Percentiles rank a stretch among this genome's conserved stretches.
Conservation (phyloP, 352 stramenopile genomes). For the Globisporangium polare region DNA sequence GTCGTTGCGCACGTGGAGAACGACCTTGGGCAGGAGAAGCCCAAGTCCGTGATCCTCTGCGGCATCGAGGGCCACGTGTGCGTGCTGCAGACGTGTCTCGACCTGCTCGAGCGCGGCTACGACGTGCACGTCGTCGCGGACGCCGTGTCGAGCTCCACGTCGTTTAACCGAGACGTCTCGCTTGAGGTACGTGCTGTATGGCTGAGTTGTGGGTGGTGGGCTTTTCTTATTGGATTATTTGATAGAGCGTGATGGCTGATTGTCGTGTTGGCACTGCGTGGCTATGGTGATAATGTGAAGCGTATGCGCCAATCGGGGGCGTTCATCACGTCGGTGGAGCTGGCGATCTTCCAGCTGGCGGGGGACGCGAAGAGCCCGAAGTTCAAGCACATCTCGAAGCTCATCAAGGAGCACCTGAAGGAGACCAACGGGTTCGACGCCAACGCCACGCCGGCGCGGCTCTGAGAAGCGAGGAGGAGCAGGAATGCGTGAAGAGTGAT, state of each 20-base stretch:
- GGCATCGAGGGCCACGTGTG: constrained; percentile 96
- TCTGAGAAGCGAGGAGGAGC: constrained; percentile 1
- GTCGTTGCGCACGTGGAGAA: constrained; percentile 74
- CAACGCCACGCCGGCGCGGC: constrained; percentile 5
- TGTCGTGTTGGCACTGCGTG: background rate
- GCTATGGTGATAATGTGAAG: constrained; percentile 19
- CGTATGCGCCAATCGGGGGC: constrained; percentile 92
- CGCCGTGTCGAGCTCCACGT: constrained; percentile 88
- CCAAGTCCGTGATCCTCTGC: constrained; percentile 91
- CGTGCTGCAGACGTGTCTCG: constrained; percentile 95
- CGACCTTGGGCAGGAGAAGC: constrained; percentile 29
- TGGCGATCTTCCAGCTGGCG: constrained; percentile 94
- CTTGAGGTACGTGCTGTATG: constrained; percentile 57
- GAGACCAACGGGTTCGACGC: constrained; percentile 54
- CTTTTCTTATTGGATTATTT: no score
- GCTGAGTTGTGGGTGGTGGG: background rate
- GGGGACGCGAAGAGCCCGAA: constrained; percentile 87
- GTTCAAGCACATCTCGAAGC: constrained; percentile 92
- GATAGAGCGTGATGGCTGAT: background rate
- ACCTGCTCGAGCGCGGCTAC: constrained; percentile 94
- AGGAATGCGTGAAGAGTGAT: no score
- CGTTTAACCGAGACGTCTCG: constrained; percentile 90
- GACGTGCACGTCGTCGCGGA: constrained; percentile 97
- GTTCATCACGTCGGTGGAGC: constrained; percentile 95
- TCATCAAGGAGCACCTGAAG: constrained; percentile 93